phyloP scores from a whole-genome alignment of 805 yeast genomes.

The Zygotorulaspora florentina region DNA sequence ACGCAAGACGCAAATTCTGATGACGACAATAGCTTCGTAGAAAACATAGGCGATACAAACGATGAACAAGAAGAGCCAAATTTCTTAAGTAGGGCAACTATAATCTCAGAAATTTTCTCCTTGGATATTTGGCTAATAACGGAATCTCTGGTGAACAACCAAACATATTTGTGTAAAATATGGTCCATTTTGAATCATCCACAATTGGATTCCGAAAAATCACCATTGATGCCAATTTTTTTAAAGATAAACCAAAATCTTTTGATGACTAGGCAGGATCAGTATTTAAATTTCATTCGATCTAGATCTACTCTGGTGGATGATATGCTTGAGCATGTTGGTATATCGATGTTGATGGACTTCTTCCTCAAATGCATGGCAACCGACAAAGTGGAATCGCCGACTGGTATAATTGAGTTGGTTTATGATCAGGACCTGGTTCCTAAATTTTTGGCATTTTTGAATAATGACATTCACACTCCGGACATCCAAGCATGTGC shows the following conservation, averaged over 20 bases:
- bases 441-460: slow-evolving; percentile 60
- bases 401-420: slow-evolving; percentile 83
- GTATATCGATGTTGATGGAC: slow-evolving; percentile 89
- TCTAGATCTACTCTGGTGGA: slow-evolving; percentile 53
- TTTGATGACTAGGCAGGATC: slow-evolving; percentile 63
- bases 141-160: slow-evolving; percentile 78
- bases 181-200: slow-evolving; percentile 74
- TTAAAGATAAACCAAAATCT: slow-evolving; percentile 86
- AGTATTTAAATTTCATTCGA: slow-evolving; percentile 36
- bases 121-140: slow-evolving; percentile 90
- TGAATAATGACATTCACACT: slow-evolving; percentile 51
- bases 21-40: slow-evolving; percentile 11
- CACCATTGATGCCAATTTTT: slow-evolving; percentile 74
- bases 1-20: slow-evolving; percentile 1
- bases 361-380: slow-evolving; percentile 82
- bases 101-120: slow-evolving; percentile 71
- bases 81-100: slow-evolving; percentile 24
- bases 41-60: slow-evolving; percentile 21
- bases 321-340: slow-evolving; percentile 70
- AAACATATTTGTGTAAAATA: slow-evolving; percentile 55
- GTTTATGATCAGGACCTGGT: slow-evolving; percentile 71
- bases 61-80: slow-evolving; percentile 9
- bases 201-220: slow-evolving; percentile 52
- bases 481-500: slow-evolving; percentile 82
- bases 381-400: slow-evolving; percentile 82